Percentiles rank a stretch among this genome's conserved stretches.
phyloP scores from a whole-genome alignment of 78 protist species.

The Chrysochromulina parva region DNA sequence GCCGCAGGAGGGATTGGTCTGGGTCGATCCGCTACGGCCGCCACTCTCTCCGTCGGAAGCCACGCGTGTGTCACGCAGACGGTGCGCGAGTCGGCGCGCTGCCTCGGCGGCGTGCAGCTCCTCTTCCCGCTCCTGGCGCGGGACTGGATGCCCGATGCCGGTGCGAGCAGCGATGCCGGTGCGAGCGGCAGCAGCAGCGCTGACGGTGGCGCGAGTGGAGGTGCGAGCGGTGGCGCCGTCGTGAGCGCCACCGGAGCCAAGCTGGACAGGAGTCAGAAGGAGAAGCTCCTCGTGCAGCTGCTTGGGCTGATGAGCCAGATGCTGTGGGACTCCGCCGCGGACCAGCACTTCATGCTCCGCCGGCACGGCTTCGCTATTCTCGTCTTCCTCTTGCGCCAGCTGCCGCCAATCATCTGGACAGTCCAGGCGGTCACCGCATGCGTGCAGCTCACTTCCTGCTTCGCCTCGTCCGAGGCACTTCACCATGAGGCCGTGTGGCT shows the following conservation, averaged over 20 bases:
- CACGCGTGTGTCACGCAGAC: not conserved
- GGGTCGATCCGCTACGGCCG: no score
- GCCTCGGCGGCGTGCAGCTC: not conserved
- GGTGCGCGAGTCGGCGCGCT: not conserved
- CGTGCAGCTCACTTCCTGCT: not conserved
- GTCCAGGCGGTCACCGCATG: not conserved
- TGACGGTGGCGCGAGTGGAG: no score
- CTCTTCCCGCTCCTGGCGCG: slow-evolving; percentile 1
- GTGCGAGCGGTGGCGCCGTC: no score
- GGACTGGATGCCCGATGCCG: not conserved
- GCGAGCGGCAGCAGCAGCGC: not conserved
- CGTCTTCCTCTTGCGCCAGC: not conserved
- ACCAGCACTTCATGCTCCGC: not conserved
- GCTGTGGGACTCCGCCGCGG: not conserved
- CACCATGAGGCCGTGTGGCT: not conserved
- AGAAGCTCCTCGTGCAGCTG: not conserved
- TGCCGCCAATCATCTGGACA: not conserved
- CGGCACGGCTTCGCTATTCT: not conserved
- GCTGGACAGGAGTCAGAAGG: not conserved
- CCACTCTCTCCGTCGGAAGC: not conserved
- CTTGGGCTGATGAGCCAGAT: not conserved
- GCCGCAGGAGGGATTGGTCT: no score
- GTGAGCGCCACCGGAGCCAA: no score
- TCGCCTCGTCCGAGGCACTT: not conserved
- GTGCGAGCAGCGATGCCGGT: not conserved